phyloP scores from a whole-genome alignment of 176 grass and related monocot genomes.

The Dactylis glomerata region DNA sequence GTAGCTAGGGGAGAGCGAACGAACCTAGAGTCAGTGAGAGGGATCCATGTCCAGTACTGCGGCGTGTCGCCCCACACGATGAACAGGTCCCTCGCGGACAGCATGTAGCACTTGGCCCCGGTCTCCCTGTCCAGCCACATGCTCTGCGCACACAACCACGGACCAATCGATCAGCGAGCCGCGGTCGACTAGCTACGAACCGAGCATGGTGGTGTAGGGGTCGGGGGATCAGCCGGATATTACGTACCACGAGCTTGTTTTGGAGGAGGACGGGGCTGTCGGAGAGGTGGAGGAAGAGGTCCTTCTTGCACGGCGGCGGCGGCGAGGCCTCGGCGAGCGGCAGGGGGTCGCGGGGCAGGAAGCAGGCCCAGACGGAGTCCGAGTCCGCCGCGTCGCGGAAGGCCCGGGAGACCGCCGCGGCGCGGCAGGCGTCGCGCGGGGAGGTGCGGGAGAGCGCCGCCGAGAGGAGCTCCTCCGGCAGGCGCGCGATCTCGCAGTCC shows the following conservation, averaged over 20 bases:
- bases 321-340: slow-evolving; percentile 14
- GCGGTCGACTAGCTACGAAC: background rate
- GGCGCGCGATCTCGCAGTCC: background rate
- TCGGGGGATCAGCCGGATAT: too few relatives aligned
- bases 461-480: background rate
- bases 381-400: slow-evolving; percentile 49
- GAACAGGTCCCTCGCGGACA: background rate
- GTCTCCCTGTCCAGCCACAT: background rate
- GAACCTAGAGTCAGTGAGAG: background rate
- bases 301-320: slow-evolving; percentile 32
- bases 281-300: slow-evolving; percentile 49
- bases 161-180: too few relatives aligned
- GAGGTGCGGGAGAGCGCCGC: background rate
- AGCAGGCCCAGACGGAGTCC: slow-evolving; percentile 47
- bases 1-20: background rate
- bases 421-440: background rate
- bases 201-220: background rate
- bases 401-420: slow-evolving; percentile 28
- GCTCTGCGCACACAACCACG: background rate
- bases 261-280: slow-evolving; percentile 39
- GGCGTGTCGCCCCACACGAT: background rate
- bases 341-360: slow-evolving; percentile 36
- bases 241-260: slow-evolving; percentile 33
- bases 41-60: background rate
- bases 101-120: background rate